Conservation (phyloP, 148 eudicot species). For the Nepenthes gracilis region DNA sequence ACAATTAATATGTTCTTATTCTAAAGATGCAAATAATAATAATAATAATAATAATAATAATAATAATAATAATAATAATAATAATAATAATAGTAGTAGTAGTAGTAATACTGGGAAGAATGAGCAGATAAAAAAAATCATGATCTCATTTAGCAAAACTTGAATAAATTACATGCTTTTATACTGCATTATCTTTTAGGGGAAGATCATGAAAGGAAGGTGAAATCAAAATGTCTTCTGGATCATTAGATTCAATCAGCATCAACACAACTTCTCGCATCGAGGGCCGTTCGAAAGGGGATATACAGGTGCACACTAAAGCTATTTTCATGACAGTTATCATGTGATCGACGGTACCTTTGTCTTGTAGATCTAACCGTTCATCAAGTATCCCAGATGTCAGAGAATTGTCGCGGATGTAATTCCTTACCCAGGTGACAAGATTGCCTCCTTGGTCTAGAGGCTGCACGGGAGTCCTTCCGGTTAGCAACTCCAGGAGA, state of each 20-base stretch:
- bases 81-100: no score
- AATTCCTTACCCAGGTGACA: conserved; percentile 57
- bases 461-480: conserved; percentile 86
- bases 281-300: conserved; percentile 74
- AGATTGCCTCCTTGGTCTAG: conserved; percentile 88
- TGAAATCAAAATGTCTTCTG: conserved; percentile 29
- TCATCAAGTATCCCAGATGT: conserved; percentile 57
- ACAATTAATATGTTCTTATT: no score
- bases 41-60: no score
- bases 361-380: conserved; percentile 48
- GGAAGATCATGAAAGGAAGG: conserved; percentile 39
- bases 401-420: conserved; percentile 49
- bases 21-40: no score
- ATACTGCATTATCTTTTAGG: conserved; percentile 29
- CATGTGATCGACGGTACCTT: conserved; percentile 60
- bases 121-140: conserved; percentile 12
- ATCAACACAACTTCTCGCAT: conserved; percentile 89
- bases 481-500: conserved; percentile 80
- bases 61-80: not conserved
- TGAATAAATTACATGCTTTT: conserved; percentile 14
- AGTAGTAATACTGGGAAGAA: conserved; percentile 15
- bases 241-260: conserved; percentile 68
- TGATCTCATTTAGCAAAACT: conserved; percentile 8
- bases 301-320: conserved; percentile 66
- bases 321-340: conserved; percentile 67